Evolutionary conservation across 1,284 basidiomycete genomes (phyloP), one percentile per base, ranked within the genome.

Genomic region (Trichosporon sp.): DNA sequence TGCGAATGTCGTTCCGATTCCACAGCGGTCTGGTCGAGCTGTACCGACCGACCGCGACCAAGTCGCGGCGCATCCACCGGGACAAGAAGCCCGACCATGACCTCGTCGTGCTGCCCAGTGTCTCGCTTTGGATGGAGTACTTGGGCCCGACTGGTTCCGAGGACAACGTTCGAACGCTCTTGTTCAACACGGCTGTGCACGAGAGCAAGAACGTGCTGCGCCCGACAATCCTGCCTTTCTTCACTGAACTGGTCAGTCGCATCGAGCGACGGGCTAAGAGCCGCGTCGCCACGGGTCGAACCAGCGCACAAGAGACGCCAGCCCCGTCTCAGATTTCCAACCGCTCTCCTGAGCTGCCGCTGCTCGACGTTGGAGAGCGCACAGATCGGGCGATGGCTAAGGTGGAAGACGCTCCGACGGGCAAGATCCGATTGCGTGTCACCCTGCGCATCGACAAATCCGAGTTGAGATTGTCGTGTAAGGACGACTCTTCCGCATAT

Each of bases 371-470:
- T 1, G 49, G 36, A 14, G 58, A 29, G 78, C 5, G 72, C 68
- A 67, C 33, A 71, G 52, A 36, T 14, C 32, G 64, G 4, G 46
- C 70, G 44, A 16, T 31, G 56, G 4, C 56, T 14, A n/a, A 62
- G 40, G 27, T 65, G 21, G 59, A 67, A 7, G 61, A 65, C 4
- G 64, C 64, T 5, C 49, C 70, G 10, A 69, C 67, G 1, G 70
- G 61, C 34, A 71, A 67, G 54, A 66, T 74, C 21, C 65, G 65
- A 4, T 19, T 78, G 2, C 68, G 86, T 64, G 85, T 95, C 79
- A 92, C 90, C 67, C 83, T 96, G 27, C 89, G 90, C 25, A 94
- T 96, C 68, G 92, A 95, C 73, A 85, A 89, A 70, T 95, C 93
- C 1, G 87, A 85, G 63, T 83, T 96, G 52, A 87, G 90, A 62